A percentile compares a stretch with the other conserved stretches of the same genome.
Evolutionary conservation across 2,329 filamentous ascomycete genomes (phyloP).

Genomic region (Corynespora cassiicola): DNA sequence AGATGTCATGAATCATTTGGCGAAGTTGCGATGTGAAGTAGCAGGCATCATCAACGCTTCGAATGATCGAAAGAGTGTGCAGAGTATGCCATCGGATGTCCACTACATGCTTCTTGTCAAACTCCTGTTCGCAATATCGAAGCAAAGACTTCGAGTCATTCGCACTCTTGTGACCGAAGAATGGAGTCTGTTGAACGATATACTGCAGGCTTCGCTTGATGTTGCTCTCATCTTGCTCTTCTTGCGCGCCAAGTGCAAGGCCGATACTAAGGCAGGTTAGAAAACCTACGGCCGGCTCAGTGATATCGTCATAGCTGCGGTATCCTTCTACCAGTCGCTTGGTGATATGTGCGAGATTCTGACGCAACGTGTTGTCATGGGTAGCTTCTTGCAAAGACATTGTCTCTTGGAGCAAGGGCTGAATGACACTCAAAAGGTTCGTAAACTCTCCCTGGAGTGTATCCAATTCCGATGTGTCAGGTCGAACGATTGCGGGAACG

Average conservation of each 20-base stretch:
- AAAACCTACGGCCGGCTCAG: constrained; percentile 77
- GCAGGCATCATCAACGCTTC: constrained; percentile 26
- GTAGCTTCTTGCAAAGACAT: constrained; percentile 32
- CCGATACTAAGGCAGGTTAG: constrained; percentile 81
- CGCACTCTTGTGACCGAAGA: constrained; percentile 31
- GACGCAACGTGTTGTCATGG: constrained; percentile 48
- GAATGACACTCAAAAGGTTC: constrained; percentile 64
- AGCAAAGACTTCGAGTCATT: constrained; percentile 24
- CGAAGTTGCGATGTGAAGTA: constrained; percentile 19
- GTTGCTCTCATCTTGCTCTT: constrained; percentile 17
- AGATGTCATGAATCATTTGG: constrained; percentile 66
- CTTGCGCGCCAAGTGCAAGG: constrained; percentile 61
- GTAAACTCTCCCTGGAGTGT: constrained; percentile 83
- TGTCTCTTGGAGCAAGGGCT: constrained; percentile 30
- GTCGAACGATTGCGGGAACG: constrained; percentile 74
- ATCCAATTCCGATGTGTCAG: constrained; percentile 69
- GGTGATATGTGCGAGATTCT: constrained; percentile 72
- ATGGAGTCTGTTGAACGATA: constrained; percentile 36
- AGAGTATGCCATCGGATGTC: constrained; percentile 47
- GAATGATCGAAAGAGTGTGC: constrained; percentile 29
- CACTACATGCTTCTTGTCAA: constrained; percentile 25
- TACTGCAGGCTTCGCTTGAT: constrained; percentile 28
- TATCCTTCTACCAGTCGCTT: constrained; percentile 73
- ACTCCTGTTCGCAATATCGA: constrained; percentile 21
- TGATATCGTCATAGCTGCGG: constrained; percentile 84